Conservation (phyloP, 139 green algal species). For the Micromonas pusilla region DNA sequence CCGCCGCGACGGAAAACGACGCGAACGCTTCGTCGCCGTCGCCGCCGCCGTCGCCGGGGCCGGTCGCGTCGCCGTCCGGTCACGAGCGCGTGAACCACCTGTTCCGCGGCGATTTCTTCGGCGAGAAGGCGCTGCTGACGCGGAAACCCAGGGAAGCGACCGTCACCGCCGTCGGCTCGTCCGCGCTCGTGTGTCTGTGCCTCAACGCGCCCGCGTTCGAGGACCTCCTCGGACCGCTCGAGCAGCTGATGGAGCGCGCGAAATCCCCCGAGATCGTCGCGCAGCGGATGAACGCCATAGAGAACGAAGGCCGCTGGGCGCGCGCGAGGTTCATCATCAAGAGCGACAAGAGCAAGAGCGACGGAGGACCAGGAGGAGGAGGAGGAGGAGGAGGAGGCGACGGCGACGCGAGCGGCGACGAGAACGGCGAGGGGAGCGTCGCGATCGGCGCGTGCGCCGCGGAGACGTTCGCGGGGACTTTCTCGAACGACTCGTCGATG, state of each 20-base stretch:
- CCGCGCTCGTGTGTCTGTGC: slow-evolving; percentile 61
- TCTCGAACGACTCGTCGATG: background rate
- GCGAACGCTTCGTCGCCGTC: too few species aligned
- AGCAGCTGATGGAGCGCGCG: slow-evolving; percentile 74
- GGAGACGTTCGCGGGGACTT: background rate
- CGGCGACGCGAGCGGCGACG: too few species aligned
- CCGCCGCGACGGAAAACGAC: too few species aligned
- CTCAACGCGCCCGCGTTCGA: slow-evolving; percentile 76
- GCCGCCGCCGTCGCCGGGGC: too few species aligned
- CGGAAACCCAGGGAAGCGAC: slow-evolving; percentile 59
- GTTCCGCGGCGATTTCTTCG: slow-evolving; percentile 90
- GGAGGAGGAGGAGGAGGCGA: too few species aligned
- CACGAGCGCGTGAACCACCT: slow-evolving; percentile 93
- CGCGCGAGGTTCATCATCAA: background rate
- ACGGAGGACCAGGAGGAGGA: too few species aligned
- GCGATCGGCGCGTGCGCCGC: background rate
- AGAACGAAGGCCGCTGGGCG: background rate
- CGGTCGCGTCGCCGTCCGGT: too few species aligned
- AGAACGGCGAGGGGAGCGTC: too few species aligned
- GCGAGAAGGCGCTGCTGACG: slow-evolving; percentile 71
- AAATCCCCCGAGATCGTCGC: slow-evolving; percentile 49
- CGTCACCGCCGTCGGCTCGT: slow-evolving; percentile 52
- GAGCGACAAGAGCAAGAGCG: background rate
- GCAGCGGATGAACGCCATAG: background rate
- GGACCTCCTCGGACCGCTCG: slow-evolving; percentile 73